Percentiles rank a stretch among this genome's conserved stretches.
Conservation (phyloP, 805 yeast genomes). For the Lachancea fermentati region DNA sequence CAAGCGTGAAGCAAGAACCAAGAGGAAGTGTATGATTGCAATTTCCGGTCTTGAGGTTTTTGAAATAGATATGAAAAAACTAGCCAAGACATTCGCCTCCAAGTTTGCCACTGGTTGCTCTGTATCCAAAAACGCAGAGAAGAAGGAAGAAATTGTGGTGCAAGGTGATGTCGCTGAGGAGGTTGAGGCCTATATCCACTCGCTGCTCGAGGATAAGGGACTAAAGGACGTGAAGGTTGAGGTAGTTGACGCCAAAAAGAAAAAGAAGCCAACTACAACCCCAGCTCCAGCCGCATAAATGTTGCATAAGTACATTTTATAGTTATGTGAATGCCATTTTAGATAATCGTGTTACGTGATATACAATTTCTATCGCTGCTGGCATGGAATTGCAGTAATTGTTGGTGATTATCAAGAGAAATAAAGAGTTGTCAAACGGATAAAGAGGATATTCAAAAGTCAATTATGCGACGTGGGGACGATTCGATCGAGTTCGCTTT, state of each 20-base stretch:
- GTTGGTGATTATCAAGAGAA: not conserved
- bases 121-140: conserved; percentile 83
- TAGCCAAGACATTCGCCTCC: conserved; percentile 87
- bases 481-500: conserved; percentile 16
- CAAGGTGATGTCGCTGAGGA: conserved; percentile 96
- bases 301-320: too few species aligned
- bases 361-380: too few species aligned
- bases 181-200: conserved; percentile 69
- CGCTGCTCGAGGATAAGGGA: conserved; percentile 74
- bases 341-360: too few species aligned
- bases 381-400: too few species aligned
- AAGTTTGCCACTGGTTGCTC: conserved; percentile 96
- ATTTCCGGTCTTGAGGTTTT: conserved; percentile 85
- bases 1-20: conserved; percentile 85
- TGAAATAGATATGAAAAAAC: conserved; percentile 82
- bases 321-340: too few species aligned
- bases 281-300: conserved; percentile 6
- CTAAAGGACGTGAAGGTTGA: conserved; percentile 84
- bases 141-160: conserved; percentile 84
- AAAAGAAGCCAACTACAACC: conserved; percentile 42
- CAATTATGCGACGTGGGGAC: too few species aligned
- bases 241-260: conserved; percentile 74
- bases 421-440: too few species aligned
- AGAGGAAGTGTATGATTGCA: conserved; percentile 80
- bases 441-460: too few species aligned